These are phyloP conservation scores for Crithidia bombi DNA, from an alignment of 208 protist genomes.

Conservation along the genomic window DNA sequence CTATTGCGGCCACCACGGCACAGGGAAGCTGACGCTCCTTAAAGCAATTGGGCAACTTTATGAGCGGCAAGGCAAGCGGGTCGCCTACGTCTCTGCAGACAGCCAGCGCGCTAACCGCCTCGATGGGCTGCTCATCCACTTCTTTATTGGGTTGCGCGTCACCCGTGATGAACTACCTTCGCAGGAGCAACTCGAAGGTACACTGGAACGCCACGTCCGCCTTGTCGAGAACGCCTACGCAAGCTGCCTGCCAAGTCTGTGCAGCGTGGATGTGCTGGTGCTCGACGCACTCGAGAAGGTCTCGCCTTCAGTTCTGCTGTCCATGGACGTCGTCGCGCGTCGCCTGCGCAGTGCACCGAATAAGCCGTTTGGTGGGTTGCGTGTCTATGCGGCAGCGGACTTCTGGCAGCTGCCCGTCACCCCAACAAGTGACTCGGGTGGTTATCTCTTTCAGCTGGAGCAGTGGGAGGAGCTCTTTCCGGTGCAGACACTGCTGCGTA, in stretches of 20 bases:
- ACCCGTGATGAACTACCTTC: constrained; percentile 78
- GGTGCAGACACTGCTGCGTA: constrained; percentile 62
- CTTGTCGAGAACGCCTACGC: constrained; percentile 79
- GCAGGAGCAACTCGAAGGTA: constrained; percentile 88
- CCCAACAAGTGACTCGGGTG: constrained; percentile 81
- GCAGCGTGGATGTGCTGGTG: constrained; percentile 75
- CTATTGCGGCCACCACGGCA: constrained; percentile 78
- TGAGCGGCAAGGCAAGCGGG: constrained; percentile 44
- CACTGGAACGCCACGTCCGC: constrained; percentile 81
- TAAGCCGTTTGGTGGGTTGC: constrained; percentile 81
- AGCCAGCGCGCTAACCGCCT: constrained; percentile 63
- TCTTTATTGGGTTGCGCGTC: constrained; percentile 83
- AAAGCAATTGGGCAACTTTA: constrained; percentile 72
- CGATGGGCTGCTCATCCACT: constrained; percentile 68
- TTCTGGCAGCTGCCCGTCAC: constrained; percentile 87
- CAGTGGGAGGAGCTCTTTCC: constrained; percentile 80
- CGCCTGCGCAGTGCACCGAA: constrained; percentile 44
- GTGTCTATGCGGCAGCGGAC: constrained; percentile 81
- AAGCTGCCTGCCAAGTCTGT: constrained; percentile 65
- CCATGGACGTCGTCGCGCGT: constrained; percentile 82
- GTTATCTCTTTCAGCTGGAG: constrained; percentile 82
- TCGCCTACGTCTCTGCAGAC: constrained; percentile 85
- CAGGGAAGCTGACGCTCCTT: constrained; percentile 84
- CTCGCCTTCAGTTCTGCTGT: constrained; percentile 52
- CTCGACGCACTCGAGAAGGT: constrained; percentile 79